phyloP scores from a whole-genome alignment of 1,284 basidiomycete species.

The Ustilago esculenta region DNA sequence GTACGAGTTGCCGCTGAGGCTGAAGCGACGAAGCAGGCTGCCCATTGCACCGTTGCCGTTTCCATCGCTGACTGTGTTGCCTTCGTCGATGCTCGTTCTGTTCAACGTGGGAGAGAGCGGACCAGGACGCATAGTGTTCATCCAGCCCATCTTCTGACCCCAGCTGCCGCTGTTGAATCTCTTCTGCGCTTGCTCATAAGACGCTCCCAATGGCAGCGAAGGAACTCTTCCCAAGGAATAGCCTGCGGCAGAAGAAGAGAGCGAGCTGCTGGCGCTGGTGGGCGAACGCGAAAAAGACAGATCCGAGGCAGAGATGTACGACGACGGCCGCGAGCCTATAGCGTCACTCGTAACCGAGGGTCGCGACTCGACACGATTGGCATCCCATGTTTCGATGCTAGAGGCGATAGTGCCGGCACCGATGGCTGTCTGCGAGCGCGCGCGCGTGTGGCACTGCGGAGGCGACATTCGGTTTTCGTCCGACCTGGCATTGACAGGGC shows the following conservation, averaged over 20 bases:
- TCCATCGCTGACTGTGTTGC: slow-evolving; percentile 17
- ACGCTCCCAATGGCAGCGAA: slow-evolving; percentile 41
- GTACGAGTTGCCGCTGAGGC: slow-evolving; percentile 46
- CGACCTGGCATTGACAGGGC: slow-evolving; percentile 8
- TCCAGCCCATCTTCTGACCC: slow-evolving; percentile 47
- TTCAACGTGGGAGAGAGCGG: slow-evolving; percentile 40
- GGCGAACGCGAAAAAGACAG: slow-evolving; percentile 39
- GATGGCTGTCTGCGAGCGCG: slow-evolving; percentile 42
- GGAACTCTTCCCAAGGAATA: slow-evolving; percentile 48
- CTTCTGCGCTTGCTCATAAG: slow-evolving; percentile 56
- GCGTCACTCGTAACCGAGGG: slow-evolving; percentile 15
- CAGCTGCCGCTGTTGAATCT: slow-evolving; percentile 52
- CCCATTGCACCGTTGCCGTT: slow-evolving; percentile 35
- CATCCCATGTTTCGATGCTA: slow-evolving; percentile 23
- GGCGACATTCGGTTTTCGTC: slow-evolving; percentile 28
- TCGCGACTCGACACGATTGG: slow-evolving; percentile 8
- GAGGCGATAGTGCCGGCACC: slow-evolving; percentile 24
- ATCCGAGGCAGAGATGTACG: slow-evolving; percentile 37
- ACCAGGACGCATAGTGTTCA: slow-evolving; percentile 38
- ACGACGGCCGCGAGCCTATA: slow-evolving; percentile 29
- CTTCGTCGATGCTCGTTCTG: slow-evolving; percentile 37
- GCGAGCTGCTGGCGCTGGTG: slow-evolving; percentile 26
- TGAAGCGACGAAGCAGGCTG: slow-evolving; percentile 51
- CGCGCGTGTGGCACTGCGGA: slow-evolving; percentile 34
- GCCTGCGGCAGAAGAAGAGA: slow-evolving; percentile 29